These are phyloP conservation scores for Lichenothelia convexa DNA, from an alignment of 495 filamentous ascomycete species.

Conservation along the genomic window DNA sequence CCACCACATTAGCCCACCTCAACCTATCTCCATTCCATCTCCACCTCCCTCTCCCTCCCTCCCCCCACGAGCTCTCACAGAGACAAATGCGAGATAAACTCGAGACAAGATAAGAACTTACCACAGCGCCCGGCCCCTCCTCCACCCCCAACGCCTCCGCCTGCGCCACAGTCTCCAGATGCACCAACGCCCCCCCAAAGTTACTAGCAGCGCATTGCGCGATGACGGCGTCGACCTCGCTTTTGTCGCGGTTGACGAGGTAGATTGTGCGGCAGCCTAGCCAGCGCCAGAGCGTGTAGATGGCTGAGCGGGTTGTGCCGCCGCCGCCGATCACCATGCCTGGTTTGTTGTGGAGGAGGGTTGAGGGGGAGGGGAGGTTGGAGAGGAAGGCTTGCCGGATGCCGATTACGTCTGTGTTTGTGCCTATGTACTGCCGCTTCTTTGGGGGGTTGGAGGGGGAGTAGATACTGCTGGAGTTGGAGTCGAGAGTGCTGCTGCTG, in stretches of 20 bases:
- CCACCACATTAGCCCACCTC: too few relatives aligned
- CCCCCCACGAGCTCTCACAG: too few relatives aligned
- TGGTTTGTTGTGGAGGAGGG: conserved; percentile 33
- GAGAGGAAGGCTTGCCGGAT: conserved; percentile 49
- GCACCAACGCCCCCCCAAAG: conserved; percentile 32
- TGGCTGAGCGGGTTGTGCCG: conserved; percentile 42
- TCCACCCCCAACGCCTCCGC: conserved; percentile 34
- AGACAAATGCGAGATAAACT: too few relatives aligned
- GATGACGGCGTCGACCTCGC: conserved; percentile 45
- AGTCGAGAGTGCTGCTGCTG: too few relatives aligned
- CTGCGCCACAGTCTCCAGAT: conserved; percentile 35
- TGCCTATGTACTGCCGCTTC: conserved; percentile 38
- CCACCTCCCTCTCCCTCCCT: too few relatives aligned
- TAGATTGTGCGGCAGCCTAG: conserved; percentile 48
- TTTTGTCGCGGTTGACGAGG: conserved; percentile 45
- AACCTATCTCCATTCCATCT: too few relatives aligned
- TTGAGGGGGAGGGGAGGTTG: conserved; percentile 29
- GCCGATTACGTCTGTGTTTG: conserved; percentile 61
- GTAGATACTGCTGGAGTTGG: too few relatives aligned
- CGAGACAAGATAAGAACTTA: too few relatives aligned
- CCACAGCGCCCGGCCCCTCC: conserved; percentile 39
- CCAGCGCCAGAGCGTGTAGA: conserved; percentile 50
- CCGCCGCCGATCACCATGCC: conserved; percentile 48
- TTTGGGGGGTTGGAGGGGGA: conserved; percentile 3
- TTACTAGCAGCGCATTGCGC: conserved; percentile 33